Evolutionary conservation across 352 stramenopile genomes (phyloP).

Genomic region (Phytophthora tubulina): DNA sequence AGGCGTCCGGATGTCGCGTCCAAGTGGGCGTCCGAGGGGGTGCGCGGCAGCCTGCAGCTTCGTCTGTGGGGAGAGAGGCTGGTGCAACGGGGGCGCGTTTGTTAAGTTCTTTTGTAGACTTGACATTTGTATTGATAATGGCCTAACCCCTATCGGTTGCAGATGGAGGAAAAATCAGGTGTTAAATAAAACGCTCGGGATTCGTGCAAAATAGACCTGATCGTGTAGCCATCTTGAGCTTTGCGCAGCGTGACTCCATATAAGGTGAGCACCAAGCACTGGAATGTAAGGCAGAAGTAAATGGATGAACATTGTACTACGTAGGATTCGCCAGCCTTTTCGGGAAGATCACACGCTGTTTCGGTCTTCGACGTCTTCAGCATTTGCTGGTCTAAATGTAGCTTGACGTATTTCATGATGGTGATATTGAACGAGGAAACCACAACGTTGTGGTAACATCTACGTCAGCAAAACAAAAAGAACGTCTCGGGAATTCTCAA

Average conservation of each 20-base stretch:
- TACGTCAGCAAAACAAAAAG: too few relatives aligned
- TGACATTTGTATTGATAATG: slow-evolving; percentile 18
- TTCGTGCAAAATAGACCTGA: slow-evolving; percentile 30
- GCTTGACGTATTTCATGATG: too few relatives aligned
- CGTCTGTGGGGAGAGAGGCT: slow-evolving; percentile 43
- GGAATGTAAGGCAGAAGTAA: too few relatives aligned
- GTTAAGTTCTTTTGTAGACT: slow-evolving; percentile 17
- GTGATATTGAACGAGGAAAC: too few relatives aligned
- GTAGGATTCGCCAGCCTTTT: too few relatives aligned
- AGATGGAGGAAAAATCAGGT: slow-evolving; percentile 46
- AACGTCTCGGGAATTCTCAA: too few relatives aligned
- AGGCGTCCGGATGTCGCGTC: slow-evolving; percentile 4
- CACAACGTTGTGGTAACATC: not conserved
- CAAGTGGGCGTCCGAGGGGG: slow-evolving; percentile 16
- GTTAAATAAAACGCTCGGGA: slow-evolving; percentile 26
- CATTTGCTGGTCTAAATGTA: too few relatives aligned
- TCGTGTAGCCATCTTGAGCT: slow-evolving; percentile 15
- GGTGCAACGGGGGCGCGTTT: slow-evolving; percentile 10
- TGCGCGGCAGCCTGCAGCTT: slow-evolving; percentile 32
- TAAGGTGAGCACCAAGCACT: too few relatives aligned
- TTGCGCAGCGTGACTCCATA: not conserved
- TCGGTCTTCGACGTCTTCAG: too few relatives aligned
- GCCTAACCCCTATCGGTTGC: slow-evolving; percentile 22
- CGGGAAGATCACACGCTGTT: too few relatives aligned
- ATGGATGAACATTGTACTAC: too few relatives aligned